These are phyloP conservation scores for Lizonia empirigonia DNA, from an alignment of 2,329 filamentous ascomycete genomes.

Conservation along the genomic window DNA sequence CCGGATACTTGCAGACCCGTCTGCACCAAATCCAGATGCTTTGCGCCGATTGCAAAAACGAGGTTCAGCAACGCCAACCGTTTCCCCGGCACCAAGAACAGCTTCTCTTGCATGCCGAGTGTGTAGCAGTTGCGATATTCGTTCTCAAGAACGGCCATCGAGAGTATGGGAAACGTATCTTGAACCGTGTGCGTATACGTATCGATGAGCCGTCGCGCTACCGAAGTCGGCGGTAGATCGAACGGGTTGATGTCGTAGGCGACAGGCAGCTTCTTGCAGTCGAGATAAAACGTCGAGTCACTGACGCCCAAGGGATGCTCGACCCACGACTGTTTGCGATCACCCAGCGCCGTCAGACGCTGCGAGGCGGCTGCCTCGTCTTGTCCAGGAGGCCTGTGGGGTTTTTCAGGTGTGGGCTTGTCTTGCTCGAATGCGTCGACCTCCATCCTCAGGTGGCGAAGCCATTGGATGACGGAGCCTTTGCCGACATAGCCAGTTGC, in stretches of 20 bases:
- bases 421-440: neutral
- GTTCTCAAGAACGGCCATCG: slow-evolving; percentile 4
- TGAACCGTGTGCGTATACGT: slow-evolving; percentile 38
- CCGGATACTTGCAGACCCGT: neutral
- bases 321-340: neutral
- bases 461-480: neutral
- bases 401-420: neutral
- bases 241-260: slow-evolving; percentile 14
- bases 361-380: neutral
- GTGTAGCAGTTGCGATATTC: neutral
- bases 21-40: neutral
- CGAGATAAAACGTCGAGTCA: neutral
- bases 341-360: neutral
- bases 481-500: neutral
- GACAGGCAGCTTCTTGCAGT: neutral
- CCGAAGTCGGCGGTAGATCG: slow-evolving; percentile 31
- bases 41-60: neutral
- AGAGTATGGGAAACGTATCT: slow-evolving; percentile 32
- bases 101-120: neutral
- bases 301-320: neutral
- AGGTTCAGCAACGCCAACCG: neutral
- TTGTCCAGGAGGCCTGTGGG: neutral
- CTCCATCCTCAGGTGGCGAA: neutral
- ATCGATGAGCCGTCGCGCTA: slow-evolving; percentile 35
- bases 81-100: neutral